Percentiles rank a stretch among this genome's conserved stretches.
Evolutionary conservation across 768 basidiomycete species (phyloP).

Genomic region (Boletus rufocinnamomeus): DNA sequence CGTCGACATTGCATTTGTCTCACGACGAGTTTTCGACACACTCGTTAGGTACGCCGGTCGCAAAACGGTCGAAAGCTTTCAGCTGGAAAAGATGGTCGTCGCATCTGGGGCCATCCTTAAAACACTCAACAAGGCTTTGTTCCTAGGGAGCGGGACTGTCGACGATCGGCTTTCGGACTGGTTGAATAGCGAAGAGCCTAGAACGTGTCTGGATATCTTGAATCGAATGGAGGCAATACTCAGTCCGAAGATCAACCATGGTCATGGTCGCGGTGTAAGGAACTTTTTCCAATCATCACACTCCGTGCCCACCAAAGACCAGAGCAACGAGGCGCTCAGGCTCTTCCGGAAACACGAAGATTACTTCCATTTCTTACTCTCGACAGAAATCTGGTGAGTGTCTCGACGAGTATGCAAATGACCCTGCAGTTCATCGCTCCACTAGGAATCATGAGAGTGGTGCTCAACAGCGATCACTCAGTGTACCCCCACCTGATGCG

Average conservation of each 20-base stretch:
- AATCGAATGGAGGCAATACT: constrained; percentile 12
- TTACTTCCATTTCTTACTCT: constrained; percentile 18
- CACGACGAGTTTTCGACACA: background rate
- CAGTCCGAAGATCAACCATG: background rate
- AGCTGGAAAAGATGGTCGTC: constrained; percentile 8
- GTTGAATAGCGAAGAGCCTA: constrained; percentile 6
- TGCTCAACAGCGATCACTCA: background rate
- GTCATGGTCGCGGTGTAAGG: background rate
- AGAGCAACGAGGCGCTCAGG: constrained; percentile 4
- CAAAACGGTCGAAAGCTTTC: constrained; percentile 5
- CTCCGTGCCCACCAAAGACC: background rate
- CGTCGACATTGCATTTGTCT: constrained; percentile 6
- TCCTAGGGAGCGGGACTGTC: background rate
- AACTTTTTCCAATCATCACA: background rate
- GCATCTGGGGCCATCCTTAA: constrained; percentile 7
- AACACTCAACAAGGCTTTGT: background rate
- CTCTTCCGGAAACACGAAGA: background rate
- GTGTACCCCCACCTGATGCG: background rate
- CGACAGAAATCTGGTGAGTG: constrained; percentile 16
- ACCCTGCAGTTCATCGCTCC: background rate
- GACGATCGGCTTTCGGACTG: constrained; percentile 16
- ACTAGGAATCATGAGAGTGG: constrained; percentile 7
- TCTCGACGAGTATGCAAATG: no score
- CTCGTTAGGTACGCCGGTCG: background rate
- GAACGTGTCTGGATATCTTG: constrained; percentile 4